Evolutionary conservation across 352 stramenopile species (phyloP), one percentile per base, ranked within the genome.

Genomic region (Pythium insidiosum): DNA sequence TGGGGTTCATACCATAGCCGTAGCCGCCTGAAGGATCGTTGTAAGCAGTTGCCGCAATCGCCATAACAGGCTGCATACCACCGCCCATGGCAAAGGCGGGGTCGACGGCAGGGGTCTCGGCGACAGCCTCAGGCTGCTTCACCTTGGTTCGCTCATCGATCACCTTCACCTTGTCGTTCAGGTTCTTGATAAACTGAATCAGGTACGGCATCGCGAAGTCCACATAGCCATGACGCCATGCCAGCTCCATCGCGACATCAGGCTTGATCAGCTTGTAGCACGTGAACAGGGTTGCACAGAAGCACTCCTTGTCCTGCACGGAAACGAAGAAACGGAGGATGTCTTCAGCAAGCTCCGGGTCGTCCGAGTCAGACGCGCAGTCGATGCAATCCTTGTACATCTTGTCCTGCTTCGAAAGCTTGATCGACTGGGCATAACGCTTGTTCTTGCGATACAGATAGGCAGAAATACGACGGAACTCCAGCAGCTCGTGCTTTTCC

Each of bases 321-420:
- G 96, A 95, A 31, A 98, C 97, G 66, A 99, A 99, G 84, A 98
- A 99, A 33, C 95, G 86, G 33, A 99, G 69, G 37, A 99, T 87
- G 43, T 97, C 91, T 60, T 99, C 96, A 19, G 96, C 96, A 19
- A 99, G 87, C 26, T 98, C 94, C 28, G 75, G 62, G 57, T 98
- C 94, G 29, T 88, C 79, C 42, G 95, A 99, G 62, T 98, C 91
- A 28, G 94, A 95, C 21, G 95, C 96, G 47, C 96, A 99, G 59
- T 99, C 96, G 56, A 99, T 99, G 62, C 95, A 98, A 54, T 99
- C 97, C 78, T 99, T 99, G 91, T 98, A 99, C 96, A 99, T 99
- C 59, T 98, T 98, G 79, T 99, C 96, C 28, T 91, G 92, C 88
- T 99, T 99, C 18, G 94, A 99, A 47, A 99, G 76, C 50, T 97